phyloP scores from a whole-genome alignment of 768 basidiomycete genomes.

The Naganishia vaughanmartiniae region DNA sequence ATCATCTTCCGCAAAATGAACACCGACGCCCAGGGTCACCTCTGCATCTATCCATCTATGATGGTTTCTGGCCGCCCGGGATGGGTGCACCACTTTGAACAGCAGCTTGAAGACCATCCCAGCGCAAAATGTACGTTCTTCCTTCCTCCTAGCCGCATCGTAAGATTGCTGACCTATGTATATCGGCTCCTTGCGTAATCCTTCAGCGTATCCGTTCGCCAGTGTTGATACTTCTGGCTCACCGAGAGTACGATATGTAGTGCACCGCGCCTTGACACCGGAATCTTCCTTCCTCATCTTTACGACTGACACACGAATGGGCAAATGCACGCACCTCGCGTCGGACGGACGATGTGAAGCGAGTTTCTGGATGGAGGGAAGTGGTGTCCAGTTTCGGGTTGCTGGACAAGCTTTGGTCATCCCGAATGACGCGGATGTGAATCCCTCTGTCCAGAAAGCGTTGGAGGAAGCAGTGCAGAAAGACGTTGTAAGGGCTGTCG shows the following conservation, averaged over 20 bases:
- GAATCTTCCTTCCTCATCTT: slow-evolving; percentile 39
- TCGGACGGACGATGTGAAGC: slow-evolving; percentile 39
- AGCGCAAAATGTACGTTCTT: slow-evolving; percentile 25
- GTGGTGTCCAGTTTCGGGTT: slow-evolving; percentile 48
- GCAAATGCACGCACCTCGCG: slow-evolving; percentile 43
- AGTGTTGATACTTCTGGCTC: slow-evolving; percentile 9
- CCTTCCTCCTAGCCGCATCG: background rate
- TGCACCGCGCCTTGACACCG: slow-evolving; percentile 46
- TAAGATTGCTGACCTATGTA: background rate
- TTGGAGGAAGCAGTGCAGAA: slow-evolving; percentile 21
- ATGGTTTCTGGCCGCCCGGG: slow-evolving; percentile 21
- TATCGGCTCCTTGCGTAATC: background rate
- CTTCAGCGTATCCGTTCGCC: slow-evolving; percentile 26
- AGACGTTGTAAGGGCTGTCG: slow-evolving; percentile 29
- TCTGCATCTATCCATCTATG: background rate
- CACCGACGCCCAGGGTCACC: slow-evolving; percentile 8
- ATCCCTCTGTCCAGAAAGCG: background rate
- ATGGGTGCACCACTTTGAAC: slow-evolving; percentile 24
- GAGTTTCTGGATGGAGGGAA: slow-evolving; percentile 48
- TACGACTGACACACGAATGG: slow-evolving; percentile 50
- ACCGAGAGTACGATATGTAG: slow-evolving; percentile 39
- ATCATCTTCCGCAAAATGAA: background rate
- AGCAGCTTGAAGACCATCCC: slow-evolving; percentile 18
- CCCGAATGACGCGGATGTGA: slow-evolving; percentile 19
- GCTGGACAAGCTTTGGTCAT: slow-evolving; percentile 40